These are phyloP conservation scores for Nepenthes gracilis DNA, from an alignment of 148 eudicot species.

Conservation along the genomic window DNA sequence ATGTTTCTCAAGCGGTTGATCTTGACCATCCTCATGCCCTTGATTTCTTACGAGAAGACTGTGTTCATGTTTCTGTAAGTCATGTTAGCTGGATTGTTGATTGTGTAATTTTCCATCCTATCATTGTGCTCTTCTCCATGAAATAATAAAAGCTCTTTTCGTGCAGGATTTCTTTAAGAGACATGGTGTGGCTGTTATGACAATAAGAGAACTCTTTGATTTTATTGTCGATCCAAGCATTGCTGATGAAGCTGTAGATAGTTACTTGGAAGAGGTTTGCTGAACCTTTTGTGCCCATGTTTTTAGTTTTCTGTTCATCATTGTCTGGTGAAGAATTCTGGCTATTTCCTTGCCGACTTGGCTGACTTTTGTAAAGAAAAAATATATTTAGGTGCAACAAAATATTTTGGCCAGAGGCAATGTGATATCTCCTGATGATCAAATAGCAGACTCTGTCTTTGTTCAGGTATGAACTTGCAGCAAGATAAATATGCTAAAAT, in stretches of 20 bases:
- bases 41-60: slow-evolving; percentile 83
- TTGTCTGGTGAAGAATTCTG: neutral
- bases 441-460: slow-evolving; percentile 80
- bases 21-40: slow-evolving; percentile 97
- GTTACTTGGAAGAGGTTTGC: slow-evolving; percentile 78
- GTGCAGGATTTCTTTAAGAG: slow-evolving; percentile 81
- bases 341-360: neutral
- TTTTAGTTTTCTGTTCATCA: neutral
- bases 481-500: too few relatives aligned
- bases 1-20: slow-evolving; percentile 97
- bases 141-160: neutral
- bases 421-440: slow-evolving; percentile 60
- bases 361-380: neutral
- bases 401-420: slow-evolving; percentile 75
- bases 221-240: slow-evolving; percentile 83
- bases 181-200: slow-evolving; percentile 93
- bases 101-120: neutral
- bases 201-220: slow-evolving; percentile 75
- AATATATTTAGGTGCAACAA: slow-evolving; percentile 51
- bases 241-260: slow-evolving; percentile 66
- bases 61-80: slow-evolving; percentile 74
- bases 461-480: slow-evolving; percentile 45
- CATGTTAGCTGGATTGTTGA: neutral
- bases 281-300: neutral
- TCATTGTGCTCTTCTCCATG: neutral